Evolutionary conservation across 2,329 filamentous ascomycete genomes (phyloP).

Genomic region (Verticillium longisporum): DNA sequence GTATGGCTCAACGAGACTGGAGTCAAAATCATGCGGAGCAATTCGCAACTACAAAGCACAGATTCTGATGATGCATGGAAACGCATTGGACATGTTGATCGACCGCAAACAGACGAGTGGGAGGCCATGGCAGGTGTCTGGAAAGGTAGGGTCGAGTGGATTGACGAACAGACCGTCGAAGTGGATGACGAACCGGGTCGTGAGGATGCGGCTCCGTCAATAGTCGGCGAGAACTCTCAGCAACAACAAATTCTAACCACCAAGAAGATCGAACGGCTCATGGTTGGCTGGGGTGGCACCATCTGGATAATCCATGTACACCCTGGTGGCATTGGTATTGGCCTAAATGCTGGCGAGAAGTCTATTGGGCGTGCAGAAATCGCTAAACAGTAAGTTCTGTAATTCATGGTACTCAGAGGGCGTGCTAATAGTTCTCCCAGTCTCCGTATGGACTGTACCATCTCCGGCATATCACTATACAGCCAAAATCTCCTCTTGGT

Average conservation of each 20-base stretch:
- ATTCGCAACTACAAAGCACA: slow-evolving; percentile 68
- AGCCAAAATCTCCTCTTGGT: slow-evolving; percentile 85
- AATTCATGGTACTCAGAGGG: not conserved
- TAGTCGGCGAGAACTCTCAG: slow-evolving; percentile 39
- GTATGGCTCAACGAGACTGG: slow-evolving; percentile 96
- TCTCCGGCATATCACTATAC: slow-evolving; percentile 95
- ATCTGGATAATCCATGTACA: slow-evolving; percentile 95
- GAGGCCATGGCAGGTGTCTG: slow-evolving; percentile 95
- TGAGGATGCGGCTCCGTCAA: slow-evolving; percentile 28
- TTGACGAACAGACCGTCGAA: slow-evolving; percentile 77
- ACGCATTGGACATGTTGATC: slow-evolving; percentile 83
- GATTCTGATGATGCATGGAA: slow-evolving; percentile 88
- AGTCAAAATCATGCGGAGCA: slow-evolving; percentile 95
- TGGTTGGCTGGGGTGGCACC: slow-evolving; percentile 93
- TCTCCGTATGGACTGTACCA: slow-evolving; percentile 93
- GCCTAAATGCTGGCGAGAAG: slow-evolving; percentile 61
- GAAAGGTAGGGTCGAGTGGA: slow-evolving; percentile 90
- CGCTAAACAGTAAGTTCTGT: slow-evolving; percentile 72
- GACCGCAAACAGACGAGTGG: slow-evolving; percentile 81
- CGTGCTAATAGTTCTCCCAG: slow-evolving; percentile 34
- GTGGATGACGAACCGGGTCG: slow-evolving; percentile 51
- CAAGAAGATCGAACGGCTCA: slow-evolving; percentile 63
- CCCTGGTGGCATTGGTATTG: slow-evolving; percentile 60
- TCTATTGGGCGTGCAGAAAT: slow-evolving; percentile 80
- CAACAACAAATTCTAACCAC: slow-evolving; percentile 41